Conservation (phyloP, 495 filamentous ascomycete genomes). For the Penicillium silybi region DNA sequence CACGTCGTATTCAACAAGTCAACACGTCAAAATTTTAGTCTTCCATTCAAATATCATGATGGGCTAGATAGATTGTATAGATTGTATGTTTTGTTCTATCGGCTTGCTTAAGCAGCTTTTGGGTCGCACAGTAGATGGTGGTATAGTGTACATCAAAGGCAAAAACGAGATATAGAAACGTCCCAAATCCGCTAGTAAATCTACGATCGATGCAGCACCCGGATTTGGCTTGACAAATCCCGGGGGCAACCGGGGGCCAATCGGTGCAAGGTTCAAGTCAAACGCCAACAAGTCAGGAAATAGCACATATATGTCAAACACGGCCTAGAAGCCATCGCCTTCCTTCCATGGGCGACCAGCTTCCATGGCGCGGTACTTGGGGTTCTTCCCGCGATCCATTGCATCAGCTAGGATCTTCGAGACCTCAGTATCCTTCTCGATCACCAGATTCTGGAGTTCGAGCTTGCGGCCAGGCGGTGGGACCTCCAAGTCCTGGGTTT, state of each 20-base stretch:
- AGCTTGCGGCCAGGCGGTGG: conserved; percentile 36
- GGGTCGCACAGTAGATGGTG: background rate
- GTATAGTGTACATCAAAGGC: background rate
- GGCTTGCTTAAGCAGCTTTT: background rate
- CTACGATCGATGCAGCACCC: too few species aligned
- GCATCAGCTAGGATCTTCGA: conserved; percentile 37
- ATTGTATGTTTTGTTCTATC: background rate
- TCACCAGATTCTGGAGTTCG: conserved; percentile 22
- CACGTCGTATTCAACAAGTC: background rate
- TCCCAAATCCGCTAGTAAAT: background rate
- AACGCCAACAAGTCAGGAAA: background rate
- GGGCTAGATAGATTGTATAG: background rate
- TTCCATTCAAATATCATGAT: background rate
- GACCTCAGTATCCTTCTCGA: conserved; percentile 32
- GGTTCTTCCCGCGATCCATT: conserved; percentile 48
- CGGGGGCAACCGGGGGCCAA: background rate
- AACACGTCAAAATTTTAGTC: background rate
- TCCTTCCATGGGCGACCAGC: conserved; percentile 49
- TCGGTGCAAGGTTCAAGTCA: background rate
- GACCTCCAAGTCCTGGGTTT: conserved; percentile 27
- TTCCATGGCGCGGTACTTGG: conserved; percentile 48
- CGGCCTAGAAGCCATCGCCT: conserved; percentile 46
- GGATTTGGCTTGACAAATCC: background rate
- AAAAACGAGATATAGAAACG: background rate
- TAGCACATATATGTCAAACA: background rate